Conservation (phyloP, 2,329 filamentous ascomycete genomes). For the Hypoxylon sp. region DNA sequence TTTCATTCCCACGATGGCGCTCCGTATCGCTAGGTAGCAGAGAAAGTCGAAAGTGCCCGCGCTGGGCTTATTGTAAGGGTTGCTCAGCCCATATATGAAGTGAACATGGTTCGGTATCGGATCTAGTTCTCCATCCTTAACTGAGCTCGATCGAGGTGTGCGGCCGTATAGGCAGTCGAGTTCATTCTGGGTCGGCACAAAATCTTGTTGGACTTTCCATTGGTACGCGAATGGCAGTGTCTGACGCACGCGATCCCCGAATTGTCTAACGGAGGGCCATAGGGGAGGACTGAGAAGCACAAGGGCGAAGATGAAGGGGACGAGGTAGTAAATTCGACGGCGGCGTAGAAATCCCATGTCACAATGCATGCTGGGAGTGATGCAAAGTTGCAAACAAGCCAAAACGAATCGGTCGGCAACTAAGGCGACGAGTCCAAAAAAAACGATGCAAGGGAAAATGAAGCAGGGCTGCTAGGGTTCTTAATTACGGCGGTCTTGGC, state of each 20-base stretch:
- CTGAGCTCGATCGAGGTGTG: constrained; percentile 35
- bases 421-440: constrained; percentile 11
- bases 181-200: constrained; percentile 53
- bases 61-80: constrained; percentile 52
- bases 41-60: constrained; percentile 58
- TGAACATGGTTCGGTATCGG: constrained; percentile 59
- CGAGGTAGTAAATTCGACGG: constrained; percentile 35
- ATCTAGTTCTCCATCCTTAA: constrained; percentile 37
- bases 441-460: constrained; percentile 5
- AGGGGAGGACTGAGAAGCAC: constrained; percentile 47
- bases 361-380: constrained; percentile 34
- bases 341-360: constrained; percentile 45
- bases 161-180: constrained; percentile 55
- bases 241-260: constrained; percentile 55
- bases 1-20: constrained; percentile 56
- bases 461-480: constrained; percentile 18
- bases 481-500: constrained; percentile 37
- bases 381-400: constrained; percentile 15
- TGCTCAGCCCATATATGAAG: constrained; percentile 58
- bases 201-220: constrained; percentile 54
- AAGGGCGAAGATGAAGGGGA: constrained; percentile 45
- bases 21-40: constrained; percentile 57
- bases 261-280: constrained; percentile 45
- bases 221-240: constrained; percentile 56
- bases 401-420: neutral